Percentiles rank a stretch among this genome's conserved stretches.
Conservation (phyloP, 2,329 filamentous ascomycete genomes). For the Lachnum nothofagi region DNA sequence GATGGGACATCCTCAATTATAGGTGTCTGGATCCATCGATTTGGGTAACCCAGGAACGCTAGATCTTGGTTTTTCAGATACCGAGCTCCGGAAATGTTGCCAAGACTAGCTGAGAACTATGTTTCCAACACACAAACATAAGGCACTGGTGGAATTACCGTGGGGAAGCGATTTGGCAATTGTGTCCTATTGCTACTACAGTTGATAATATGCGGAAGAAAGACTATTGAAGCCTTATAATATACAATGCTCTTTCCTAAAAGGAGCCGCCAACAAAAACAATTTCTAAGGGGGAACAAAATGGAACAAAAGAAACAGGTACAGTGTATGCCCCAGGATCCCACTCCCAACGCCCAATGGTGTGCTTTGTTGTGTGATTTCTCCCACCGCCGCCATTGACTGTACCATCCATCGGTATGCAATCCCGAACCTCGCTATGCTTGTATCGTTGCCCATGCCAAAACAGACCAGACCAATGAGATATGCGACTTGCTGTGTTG, state of each 20-base stretch:
- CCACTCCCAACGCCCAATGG: slow-evolving; percentile 20
- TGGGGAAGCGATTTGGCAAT: not conserved
- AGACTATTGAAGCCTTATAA: not conserved
- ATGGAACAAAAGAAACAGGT: not conserved
- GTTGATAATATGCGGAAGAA: not conserved
- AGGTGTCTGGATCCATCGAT: too few species aligned
- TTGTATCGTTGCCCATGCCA: slow-evolving; percentile 1
- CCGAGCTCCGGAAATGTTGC: too few species aligned
- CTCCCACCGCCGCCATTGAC: slow-evolving; percentile 2
- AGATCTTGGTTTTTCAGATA: too few species aligned
- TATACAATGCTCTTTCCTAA: slow-evolving; percentile 10
- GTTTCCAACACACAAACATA: not conserved
- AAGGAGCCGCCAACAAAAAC: slow-evolving; percentile 12
- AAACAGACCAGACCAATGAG: not conserved
- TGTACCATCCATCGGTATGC: slow-evolving; percentile 2
- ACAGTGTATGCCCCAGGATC: slow-evolving; percentile 12
- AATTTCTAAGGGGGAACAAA: slow-evolving; percentile 4
- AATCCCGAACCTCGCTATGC: slow-evolving; percentile 11
- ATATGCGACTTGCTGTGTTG: not conserved
- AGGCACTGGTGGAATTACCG: not conserved
- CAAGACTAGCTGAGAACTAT: too few species aligned
- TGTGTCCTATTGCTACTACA: not conserved
- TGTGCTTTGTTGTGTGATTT: slow-evolving; percentile 13
- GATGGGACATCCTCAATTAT: too few species aligned
- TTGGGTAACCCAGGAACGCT: too few species aligned